Evolutionary conservation across 495 filamentous ascomycete genomes (phyloP).

Genomic region (Aspergillus heteromorphus): DNA sequence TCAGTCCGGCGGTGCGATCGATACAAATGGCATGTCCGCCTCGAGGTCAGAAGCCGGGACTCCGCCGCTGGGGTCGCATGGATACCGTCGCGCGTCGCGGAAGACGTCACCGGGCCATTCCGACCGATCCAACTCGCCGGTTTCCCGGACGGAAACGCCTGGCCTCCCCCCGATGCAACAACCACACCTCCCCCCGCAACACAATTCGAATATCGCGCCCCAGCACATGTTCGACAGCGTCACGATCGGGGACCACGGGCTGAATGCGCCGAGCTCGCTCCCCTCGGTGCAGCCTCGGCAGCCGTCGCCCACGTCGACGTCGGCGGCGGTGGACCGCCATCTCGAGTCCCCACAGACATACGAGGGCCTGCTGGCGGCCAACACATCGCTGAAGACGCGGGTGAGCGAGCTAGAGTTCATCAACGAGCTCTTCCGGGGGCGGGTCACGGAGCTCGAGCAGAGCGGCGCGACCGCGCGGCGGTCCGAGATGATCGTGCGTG

Average conservation of each 20-base stretch:
- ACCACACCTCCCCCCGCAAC: conserved; percentile 29
- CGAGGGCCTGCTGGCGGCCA: conserved; percentile 69
- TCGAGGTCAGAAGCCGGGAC: conserved; percentile 54
- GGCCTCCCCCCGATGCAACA: conserved; percentile 54
- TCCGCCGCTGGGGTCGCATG: conserved; percentile 44
- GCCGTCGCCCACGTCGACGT: conserved; percentile 62
- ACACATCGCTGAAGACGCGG: conserved; percentile 79
- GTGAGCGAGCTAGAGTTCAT: conserved; percentile 94
- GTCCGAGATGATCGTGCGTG: conserved; percentile 51
- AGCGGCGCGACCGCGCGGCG: conserved; percentile 63
- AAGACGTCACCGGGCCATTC: conserved; percentile 67
- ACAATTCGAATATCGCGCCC: conserved; percentile 67
- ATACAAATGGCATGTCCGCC: conserved; percentile 52
- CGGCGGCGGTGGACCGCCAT: conserved; percentile 69
- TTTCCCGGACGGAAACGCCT: conserved; percentile 83
- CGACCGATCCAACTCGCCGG: conserved; percentile 76
- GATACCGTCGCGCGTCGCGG: conserved; percentile 63
- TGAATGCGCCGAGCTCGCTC: conserved; percentile 55
- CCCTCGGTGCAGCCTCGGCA: conserved; percentile 50
- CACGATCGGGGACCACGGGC: conserved; percentile 56
- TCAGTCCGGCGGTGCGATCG: conserved; percentile 47
- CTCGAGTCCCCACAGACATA: conserved; percentile 73
- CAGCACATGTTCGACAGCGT: conserved; percentile 75
- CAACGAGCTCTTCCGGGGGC: conserved; percentile 86
- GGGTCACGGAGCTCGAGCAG: conserved; percentile 79